Base-by-base conservation (phyloP, 2,329 filamentous ascomycete species). In the Lecanoromycetidae sp. region DNA sequence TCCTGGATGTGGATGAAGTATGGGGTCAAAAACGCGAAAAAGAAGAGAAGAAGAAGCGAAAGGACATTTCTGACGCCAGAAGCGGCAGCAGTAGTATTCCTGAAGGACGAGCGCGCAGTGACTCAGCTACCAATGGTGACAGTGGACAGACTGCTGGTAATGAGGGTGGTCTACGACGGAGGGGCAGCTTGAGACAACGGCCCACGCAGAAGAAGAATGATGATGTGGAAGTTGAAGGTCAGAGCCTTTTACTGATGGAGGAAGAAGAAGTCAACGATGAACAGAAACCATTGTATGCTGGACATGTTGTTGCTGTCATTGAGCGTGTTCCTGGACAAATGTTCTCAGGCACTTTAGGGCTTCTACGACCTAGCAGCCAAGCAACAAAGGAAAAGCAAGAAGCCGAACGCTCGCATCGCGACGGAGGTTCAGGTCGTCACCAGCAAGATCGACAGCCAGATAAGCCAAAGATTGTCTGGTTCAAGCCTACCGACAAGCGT, bases 191-290 rank as follows among this genome's bases (percentile, higher is more conserved):
- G 57, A 83, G 91, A 60, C 91, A 96, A 70, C 84, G 91, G 45
- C 91, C 91, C 7, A 96, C 90, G 0, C 91, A 98, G 68, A 98
- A 98, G 80, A 98, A 98, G 78, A 98, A 98, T 54, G 91, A 98
- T 57, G 91, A 98, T 63, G 91, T 98, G 22, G 91, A 98, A 66
- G 91, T 98, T 23, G 91, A 98, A 64, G 91, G 91, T 22, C 91
- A 98, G 66, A 96, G 90, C 63, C 75, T 98, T 49, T 80, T 98
- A 19, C 78, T 98, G 15, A 91, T 96, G 54, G 91, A 98, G 61
- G 91, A 98, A 63, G 91, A 98, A 63, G 91, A 98, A 64, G 95
- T 98, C 66, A 96, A 86, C 57, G 91, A 98, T 60, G 91, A 96
- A 63, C 85, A 93, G 65, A 98, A 98, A 71, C 91, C 91, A 9